Evolutionary conservation across 169 alveolate species (phyloP).

Genomic region (Pseudocohnilembus persalinus): DNA sequence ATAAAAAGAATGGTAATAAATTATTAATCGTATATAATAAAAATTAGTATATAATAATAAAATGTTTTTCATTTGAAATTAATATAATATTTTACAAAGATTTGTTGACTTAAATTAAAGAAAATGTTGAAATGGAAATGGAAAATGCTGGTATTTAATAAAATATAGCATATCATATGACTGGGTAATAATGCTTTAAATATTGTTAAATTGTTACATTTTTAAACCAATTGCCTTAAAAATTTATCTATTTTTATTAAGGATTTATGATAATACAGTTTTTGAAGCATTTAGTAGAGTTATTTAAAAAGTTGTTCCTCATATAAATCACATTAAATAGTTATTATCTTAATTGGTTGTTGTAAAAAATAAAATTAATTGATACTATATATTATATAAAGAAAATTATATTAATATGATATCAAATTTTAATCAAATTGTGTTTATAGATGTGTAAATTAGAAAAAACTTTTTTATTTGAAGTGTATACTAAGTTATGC

Average conservation of each 20-base stretch:
- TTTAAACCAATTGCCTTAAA: neutral
- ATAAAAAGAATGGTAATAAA: conserved; percentile 37
- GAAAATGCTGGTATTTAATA: conserved; percentile 48
- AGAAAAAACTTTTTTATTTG: conserved; percentile 89
- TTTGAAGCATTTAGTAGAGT: conserved; percentile 88
- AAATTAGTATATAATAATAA: conserved; percentile 13
- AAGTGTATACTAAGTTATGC: conserved; percentile 79
- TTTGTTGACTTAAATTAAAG: conserved; percentile 59
- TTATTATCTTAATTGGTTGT: neutral
- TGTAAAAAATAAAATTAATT: neutral
- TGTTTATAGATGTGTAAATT: conserved; percentile 71
- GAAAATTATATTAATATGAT: conserved; percentile 74
- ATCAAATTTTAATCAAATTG: too few relatives aligned
- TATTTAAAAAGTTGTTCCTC: conserved; percentile 81
- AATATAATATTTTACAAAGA: conserved; percentile 68
- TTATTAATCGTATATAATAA: neutral
- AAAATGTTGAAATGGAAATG: conserved; percentile 51
- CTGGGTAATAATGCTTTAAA: conserved; percentile 33
- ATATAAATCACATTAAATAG: conserved; percentile 53
- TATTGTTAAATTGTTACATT: neutral
- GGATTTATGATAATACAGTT: conserved; percentile 86
- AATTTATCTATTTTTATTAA: neutral
- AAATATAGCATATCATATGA: conserved; percentile 57
- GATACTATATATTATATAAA: conserved; percentile 7
- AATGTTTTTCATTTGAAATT: too few relatives aligned